A percentile compares a stretch with the other conserved stretches of the same genome.
These are phyloP conservation scores for Sporothrix mexicana DNA, from an alignment of 2,329 filamentous ascomycete species.

Conservation along the genomic window DNA sequence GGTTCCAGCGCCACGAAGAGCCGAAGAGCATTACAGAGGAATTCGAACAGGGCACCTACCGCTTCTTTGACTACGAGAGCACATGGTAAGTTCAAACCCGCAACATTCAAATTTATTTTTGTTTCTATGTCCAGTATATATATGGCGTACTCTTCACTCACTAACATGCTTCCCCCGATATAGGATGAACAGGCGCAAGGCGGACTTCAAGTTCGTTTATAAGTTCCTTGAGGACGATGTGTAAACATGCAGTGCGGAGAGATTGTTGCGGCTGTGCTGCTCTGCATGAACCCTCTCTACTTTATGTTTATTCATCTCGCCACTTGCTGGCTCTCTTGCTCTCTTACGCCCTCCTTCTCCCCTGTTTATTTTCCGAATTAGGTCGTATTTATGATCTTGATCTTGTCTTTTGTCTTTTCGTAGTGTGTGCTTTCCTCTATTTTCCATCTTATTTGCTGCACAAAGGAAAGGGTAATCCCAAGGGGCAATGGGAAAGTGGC, in stretches of 20 bases:
- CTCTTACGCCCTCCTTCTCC: not conserved
- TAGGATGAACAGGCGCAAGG: conserved; percentile 98
- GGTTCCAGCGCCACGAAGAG: conserved; percentile 98
- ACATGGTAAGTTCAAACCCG: conserved; percentile 75
- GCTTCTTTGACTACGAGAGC: conserved; percentile 99
- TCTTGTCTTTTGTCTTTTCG: not conserved
- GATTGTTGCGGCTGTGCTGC: not conserved
- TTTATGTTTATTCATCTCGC: too few species aligned
- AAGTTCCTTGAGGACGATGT: conserved; percentile 97
- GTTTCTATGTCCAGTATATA: conserved; percentile 11
- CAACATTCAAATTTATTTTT: not conserved
- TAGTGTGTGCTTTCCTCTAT: not conserved
- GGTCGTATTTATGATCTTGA: not conserved
- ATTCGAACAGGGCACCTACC: conserved; percentile 97
- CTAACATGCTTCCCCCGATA: conserved; percentile 7
- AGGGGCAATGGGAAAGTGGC: conserved; percentile 15
- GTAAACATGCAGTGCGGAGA: conserved; percentile 45
- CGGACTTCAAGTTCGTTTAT: conserved; percentile 97
- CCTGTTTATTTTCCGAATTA: not conserved
- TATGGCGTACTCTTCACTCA: not conserved
- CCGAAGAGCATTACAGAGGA: conserved; percentile 98
- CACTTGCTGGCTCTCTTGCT: too few species aligned
- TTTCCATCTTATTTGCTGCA: not conserved
- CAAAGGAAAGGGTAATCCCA: conserved; percentile 2
- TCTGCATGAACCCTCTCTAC: not conserved